phyloP scores from a whole-genome alignment of 331 rosid species.

The Stylosanthes scabra region DNA sequence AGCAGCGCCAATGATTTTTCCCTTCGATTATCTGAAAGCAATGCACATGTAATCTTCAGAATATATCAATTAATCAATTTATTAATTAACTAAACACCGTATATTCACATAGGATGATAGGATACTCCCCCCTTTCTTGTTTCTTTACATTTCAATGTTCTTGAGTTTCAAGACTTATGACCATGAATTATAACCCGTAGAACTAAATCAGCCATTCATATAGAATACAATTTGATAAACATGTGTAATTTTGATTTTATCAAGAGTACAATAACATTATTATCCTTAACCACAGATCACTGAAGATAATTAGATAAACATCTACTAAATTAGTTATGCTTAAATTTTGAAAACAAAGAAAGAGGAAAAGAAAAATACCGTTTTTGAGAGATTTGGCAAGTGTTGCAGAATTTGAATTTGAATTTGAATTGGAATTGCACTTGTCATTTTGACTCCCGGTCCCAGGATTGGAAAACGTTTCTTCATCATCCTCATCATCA shows the following conservation, averaged over 20 bases:
- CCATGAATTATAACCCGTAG: not conserved
- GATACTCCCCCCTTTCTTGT: not conserved
- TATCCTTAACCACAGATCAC: not conserved
- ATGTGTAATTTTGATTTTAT: not conserved
- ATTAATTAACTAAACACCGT: no score
- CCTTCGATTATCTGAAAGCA: constrained; percentile 72
- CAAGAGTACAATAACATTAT: not conserved
- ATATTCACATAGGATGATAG: not conserved
- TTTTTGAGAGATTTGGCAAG: constrained; percentile 44
- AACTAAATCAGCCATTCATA: no score
- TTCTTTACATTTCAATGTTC: not conserved
- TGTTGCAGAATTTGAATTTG: not conserved
- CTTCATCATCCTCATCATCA: constrained; percentile 81
- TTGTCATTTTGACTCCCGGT: constrained; percentile 83
- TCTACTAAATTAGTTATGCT: not conserved
- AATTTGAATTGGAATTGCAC: constrained; percentile 30
- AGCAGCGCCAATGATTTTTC: constrained; percentile 92
- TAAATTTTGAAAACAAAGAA: not conserved
- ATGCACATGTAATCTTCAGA: not conserved
- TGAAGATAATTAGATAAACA: not conserved
- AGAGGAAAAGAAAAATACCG: constrained; percentile 41
- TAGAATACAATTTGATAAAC: not conserved
- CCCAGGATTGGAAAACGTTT: constrained; percentile 49
- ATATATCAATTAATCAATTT: not conserved
- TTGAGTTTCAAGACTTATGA: not conserved